Evolutionary conservation across 352 stramenopile species (phyloP).

Genomic region (Phytophthora nicotianae): DNA sequence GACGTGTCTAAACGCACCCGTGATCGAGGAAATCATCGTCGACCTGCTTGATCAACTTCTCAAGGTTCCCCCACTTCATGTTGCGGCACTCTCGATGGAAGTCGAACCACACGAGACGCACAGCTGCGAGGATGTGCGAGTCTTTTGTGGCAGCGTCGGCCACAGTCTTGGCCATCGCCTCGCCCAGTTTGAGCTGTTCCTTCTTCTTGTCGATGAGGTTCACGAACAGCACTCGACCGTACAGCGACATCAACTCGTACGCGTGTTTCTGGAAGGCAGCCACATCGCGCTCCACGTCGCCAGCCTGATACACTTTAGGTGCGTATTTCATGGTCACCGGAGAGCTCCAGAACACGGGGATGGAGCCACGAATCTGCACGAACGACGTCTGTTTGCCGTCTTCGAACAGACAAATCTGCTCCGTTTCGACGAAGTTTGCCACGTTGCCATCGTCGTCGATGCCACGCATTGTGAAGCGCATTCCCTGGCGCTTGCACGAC

Average conservation of each 20-base stretch:
- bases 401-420: constrained; percentile 90
- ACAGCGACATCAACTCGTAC: constrained; percentile 67
- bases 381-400: constrained; percentile 66
- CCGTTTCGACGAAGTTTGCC: constrained; percentile 96
- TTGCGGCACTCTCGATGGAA: constrained; percentile 96
- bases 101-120: constrained; percentile 95
- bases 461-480: constrained; percentile 93
- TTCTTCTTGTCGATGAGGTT: constrained; percentile 96
- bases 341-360: constrained; percentile 94
- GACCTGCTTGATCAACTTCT: constrained; percentile 90
- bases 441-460: constrained; percentile 91
- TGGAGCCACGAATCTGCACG: constrained; percentile 93
- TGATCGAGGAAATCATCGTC: constrained; percentile 83
- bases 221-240: constrained; percentile 87
- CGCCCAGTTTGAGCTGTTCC: constrained; percentile 92
- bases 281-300: constrained; percentile 49
- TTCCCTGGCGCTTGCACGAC: constrained; percentile 83
- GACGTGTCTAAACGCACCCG: constrained; percentile 35
- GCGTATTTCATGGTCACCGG: constrained; percentile 93
- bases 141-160: constrained; percentile 52
- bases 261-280: constrained; percentile 61
- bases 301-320: constrained; percentile 82
- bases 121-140: constrained; percentile 65
- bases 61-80: constrained; percentile 93
- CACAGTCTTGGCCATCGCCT: constrained; percentile 87